These are phyloP conservation scores for Suhomyces coccinellae DNA, from an alignment of 1,139 yeast genomes.

Conservation along the genomic window DNA sequence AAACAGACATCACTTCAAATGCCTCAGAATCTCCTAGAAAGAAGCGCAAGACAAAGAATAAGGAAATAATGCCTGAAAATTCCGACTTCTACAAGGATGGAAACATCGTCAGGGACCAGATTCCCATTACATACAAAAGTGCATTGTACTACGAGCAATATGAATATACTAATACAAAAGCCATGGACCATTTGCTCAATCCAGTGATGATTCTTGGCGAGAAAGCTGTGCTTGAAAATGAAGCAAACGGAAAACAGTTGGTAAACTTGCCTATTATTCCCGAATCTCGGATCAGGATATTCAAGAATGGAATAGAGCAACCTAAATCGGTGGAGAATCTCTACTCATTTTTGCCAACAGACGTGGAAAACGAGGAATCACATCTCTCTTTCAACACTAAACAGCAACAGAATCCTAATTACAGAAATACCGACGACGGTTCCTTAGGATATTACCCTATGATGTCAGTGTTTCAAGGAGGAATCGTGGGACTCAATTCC, in stretches of 20 bases:
- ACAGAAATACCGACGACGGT: slow-evolving; percentile 70
- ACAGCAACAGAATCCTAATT: slow-evolving; percentile 51
- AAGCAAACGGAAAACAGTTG: slow-evolving; percentile 19
- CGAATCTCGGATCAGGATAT: slow-evolving; percentile 62
- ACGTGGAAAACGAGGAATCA: slow-evolving; percentile 29
- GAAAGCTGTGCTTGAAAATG: slow-evolving; percentile 45
- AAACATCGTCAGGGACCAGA: slow-evolving; percentile 71
- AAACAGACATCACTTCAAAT: slow-evolving; percentile 10
- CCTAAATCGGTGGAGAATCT: slow-evolving; percentile 70
- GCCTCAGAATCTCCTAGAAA: slow-evolving; percentile 17
- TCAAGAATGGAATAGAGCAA: slow-evolving; percentile 69
- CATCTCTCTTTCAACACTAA: slow-evolving; percentile 34
- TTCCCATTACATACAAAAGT: slow-evolving; percentile 81
- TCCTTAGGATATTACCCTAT: slow-evolving; percentile 89
- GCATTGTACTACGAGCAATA: slow-evolving; percentile 81
- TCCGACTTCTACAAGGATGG: slow-evolving; percentile 24
- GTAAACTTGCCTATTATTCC: slow-evolving; percentile 46
- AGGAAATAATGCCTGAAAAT: slow-evolving; percentile 20
- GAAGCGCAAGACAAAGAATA: slow-evolving; percentile 19
- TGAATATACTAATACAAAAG: slow-evolving; percentile 76
- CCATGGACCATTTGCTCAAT: slow-evolving; percentile 72
- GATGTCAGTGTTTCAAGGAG: slow-evolving; percentile 79
- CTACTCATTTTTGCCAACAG: slow-evolving; percentile 71
- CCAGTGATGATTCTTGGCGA: slow-evolving; percentile 75
- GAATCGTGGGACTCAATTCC: slow-evolving; percentile 66